Conservation (phyloP, 768 basidiomycete genomes). For the Grammothele lineata region DNA sequence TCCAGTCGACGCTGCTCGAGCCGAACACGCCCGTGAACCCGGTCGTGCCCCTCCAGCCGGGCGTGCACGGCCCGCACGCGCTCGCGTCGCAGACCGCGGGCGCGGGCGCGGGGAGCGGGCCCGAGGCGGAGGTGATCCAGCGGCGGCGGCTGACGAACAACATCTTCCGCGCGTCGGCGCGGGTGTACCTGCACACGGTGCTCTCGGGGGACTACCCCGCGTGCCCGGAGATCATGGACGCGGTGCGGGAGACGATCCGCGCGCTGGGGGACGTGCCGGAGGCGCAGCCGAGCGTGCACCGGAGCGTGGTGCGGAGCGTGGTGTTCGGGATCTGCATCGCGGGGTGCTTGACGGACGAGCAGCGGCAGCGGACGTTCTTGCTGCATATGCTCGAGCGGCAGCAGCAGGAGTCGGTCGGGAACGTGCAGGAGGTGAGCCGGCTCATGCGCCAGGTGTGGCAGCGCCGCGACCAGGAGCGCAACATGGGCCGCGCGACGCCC, state of each 20-base stretch:
- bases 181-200: constrained; percentile 72
- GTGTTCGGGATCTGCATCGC: constrained; percentile 76
- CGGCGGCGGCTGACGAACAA: constrained; percentile 36
- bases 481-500: constrained; percentile 21
- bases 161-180: constrained; percentile 69
- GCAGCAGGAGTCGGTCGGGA: constrained; percentile 54
- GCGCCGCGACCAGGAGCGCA: constrained; percentile 28
- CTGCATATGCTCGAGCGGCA: constrained; percentile 45
- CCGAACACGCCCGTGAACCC: constrained; percentile 21
- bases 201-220: constrained; percentile 69
- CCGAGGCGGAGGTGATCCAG: constrained; percentile 22
- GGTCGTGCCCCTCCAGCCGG: constrained; percentile 20
- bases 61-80: constrained; percentile 14
- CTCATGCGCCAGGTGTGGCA: constrained; percentile 61
- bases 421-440: constrained; percentile 48
- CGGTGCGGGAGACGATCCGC: constrained; percentile 49
- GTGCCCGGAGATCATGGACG: constrained; percentile 55
- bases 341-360: constrained; percentile 61
- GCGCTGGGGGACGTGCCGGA: constrained; percentile 39
- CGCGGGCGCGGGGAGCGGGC: constrained; percentile 3
- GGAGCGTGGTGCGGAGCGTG: constrained; percentile 67
- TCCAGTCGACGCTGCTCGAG: constrained; percentile 45
- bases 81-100: constrained; percentile 7
- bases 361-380: constrained; percentile 39
- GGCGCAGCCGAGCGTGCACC: constrained; percentile 30